These are phyloP conservation scores for Neurospora discreta DNA, from an alignment of 495 filamentous ascomycete genomes.

Conservation along the genomic window DNA sequence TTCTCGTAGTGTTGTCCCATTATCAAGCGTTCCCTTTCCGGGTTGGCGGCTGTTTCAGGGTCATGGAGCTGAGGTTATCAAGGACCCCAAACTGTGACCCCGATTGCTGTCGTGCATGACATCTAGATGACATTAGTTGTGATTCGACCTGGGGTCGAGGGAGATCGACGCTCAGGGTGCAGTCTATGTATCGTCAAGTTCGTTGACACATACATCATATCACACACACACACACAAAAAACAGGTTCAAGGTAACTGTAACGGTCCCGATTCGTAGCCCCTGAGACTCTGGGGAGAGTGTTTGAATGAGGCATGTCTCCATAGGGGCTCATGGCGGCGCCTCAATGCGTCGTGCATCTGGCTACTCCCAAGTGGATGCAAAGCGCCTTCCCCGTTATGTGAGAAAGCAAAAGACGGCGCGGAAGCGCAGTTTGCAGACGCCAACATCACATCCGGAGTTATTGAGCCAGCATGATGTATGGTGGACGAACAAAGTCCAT, in stretches of 20 bases:
- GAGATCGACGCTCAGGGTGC: background rate
- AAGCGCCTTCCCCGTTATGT: background rate
- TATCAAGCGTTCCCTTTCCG: background rate
- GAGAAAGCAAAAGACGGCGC: constrained; percentile 1
- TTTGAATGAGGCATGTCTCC: background rate
- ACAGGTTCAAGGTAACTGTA: background rate
- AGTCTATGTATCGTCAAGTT: background rate
- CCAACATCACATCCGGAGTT: constrained; percentile 9
- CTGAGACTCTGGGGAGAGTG: background rate
- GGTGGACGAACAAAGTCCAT: constrained; percentile 11
- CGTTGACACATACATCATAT: background rate
- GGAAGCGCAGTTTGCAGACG: constrained; percentile 9
- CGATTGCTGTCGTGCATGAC: background rate
- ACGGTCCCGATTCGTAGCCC: background rate
- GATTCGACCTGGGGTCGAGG: background rate
- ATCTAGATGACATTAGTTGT: background rate
- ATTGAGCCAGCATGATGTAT: constrained; percentile 11
- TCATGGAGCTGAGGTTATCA: background rate
- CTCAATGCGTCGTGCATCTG: background rate
- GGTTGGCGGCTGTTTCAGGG: background rate
- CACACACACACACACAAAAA: background rate
- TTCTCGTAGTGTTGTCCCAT: background rate
- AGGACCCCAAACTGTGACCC: background rate
- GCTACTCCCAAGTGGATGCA: background rate
- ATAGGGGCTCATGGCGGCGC: background rate